Base-by-base conservation (phyloP, 2,329 filamentous ascomycete species). In the Emericellopsis atlantica region DNA sequence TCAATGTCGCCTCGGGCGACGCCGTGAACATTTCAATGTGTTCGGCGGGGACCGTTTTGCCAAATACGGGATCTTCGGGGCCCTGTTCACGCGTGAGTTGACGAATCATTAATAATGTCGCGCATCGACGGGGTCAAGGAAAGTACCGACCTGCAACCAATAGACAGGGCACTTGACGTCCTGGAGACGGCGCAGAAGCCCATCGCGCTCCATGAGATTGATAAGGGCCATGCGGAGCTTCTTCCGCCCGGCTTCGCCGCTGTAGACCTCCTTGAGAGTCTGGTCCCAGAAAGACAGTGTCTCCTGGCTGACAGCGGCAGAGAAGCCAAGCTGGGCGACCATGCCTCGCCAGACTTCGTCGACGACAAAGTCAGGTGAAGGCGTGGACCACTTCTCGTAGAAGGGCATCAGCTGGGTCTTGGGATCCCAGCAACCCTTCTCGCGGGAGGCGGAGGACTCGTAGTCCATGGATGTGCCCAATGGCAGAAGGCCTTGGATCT, bases 31-130 rank as follows among this genome's bases (percentile, higher is more conserved):
- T 52, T 52, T 70, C 62, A 45, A 73, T 70, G 23, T 74, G 66
- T 49, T 72, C 67, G 9, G 52, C 46, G 1, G 67, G 61, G 15
- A 68, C 51, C 3, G 45, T 50, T 54, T 82, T 79, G 18, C 86
- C 87, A 0, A 72, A 76, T n/a, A 72, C 65, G 3, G 77, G 79
- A 54, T 95, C 87, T 54, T 84, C 76, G 33, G 90, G 90, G 3
- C 88, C 95, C 47, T 98, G 69, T n/a, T 21, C 26, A 12, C 12
- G 6, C 26, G 26, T 29, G 65, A 10, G 24, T 40, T 31, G 34
- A 52, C 31, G 51, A 45, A 12, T 32, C 32, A 34, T 21, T 4
- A 2, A 34, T 4, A 2, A 34, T 21, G 32, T 14, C 8, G 2
- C 16, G n/a, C 16, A 36, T 7, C n/a, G n/a, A 36, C 11, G 4